Conservation (phyloP, 75 land plant genomes). For the Pseudotsuga menziesii region DNA sequence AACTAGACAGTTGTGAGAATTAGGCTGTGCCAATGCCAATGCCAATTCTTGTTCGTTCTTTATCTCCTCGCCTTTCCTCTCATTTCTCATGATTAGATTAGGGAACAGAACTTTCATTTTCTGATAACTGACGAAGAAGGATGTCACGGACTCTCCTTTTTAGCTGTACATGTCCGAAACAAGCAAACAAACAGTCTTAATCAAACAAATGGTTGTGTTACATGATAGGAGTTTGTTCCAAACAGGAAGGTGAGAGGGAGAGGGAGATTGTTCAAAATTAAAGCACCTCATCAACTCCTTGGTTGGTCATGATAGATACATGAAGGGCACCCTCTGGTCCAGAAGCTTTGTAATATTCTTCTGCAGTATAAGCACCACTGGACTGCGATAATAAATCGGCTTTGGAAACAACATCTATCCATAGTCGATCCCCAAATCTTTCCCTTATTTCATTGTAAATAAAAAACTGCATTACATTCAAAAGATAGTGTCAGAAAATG, state of each 20-base stretch:
- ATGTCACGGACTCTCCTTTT: conserved; percentile 49
- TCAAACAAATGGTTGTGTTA: background rate
- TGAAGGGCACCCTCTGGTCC: conserved; percentile 82
- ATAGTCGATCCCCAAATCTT: conserved; percentile 64
- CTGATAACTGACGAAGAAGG: conserved; percentile 29
- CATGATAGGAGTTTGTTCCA: background rate
- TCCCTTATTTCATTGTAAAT: conserved; percentile 80
- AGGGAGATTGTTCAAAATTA: background rate
- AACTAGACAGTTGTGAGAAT: too few species aligned
- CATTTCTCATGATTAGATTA: too few species aligned
- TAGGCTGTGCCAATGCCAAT: too few species aligned
- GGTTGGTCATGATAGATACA: conserved; percentile 72
- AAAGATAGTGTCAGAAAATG: background rate
- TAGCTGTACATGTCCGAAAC: conserved; percentile 29
- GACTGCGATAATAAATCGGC: conserved; percentile 63
- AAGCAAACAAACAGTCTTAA: background rate
- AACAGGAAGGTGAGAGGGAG: background rate
- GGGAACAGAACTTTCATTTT: conserved; percentile 11
- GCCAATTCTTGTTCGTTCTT: too few species aligned
- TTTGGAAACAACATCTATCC: conserved; percentile 97
- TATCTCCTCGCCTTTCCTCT: too few species aligned
- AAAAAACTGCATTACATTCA: conserved; percentile 37
- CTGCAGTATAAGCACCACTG: conserved; percentile 23
- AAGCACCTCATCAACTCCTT: conserved; percentile 62
- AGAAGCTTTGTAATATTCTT: conserved; percentile 42